Evolutionary conservation across 495 filamentous ascomycete species (phyloP).

Genomic region (Xanthoparmelia taractica): DNA sequence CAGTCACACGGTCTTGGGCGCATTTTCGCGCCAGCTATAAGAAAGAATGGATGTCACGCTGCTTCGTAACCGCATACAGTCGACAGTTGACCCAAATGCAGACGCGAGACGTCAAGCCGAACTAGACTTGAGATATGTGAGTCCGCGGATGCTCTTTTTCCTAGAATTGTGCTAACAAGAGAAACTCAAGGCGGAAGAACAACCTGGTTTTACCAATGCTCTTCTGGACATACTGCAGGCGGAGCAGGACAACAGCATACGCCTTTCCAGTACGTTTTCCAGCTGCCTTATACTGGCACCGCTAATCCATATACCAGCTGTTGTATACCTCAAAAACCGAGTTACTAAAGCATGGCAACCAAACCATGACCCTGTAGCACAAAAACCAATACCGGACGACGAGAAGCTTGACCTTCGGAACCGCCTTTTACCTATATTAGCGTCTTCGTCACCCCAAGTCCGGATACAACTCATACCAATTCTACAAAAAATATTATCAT

Average conservation of each 20-base stretch:
- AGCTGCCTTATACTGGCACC: constrained; percentile 11
- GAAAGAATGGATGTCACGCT: constrained; percentile 75
- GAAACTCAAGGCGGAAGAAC: constrained; percentile 70
- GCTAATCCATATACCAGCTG: constrained; percentile 51
- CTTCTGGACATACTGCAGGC: constrained; percentile 82
- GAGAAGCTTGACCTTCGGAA: constrained; percentile 84
- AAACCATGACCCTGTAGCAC: constrained; percentile 55
- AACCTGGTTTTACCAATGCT: constrained; percentile 82
- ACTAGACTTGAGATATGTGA: constrained; percentile 87
- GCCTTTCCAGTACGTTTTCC: constrained; percentile 68
- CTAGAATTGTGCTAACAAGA: constrained; percentile 11
- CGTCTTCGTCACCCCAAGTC: constrained; percentile 66
- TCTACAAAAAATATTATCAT: constrained; percentile 89
- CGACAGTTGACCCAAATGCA: constrained; percentile 78
- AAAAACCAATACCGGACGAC: constrained; percentile 68
- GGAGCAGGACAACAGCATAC: constrained; percentile 74
- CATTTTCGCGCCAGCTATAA: constrained; percentile 30
- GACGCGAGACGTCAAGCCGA: constrained; percentile 80
- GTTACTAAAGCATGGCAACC: constrained; percentile 83
- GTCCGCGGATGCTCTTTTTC: constrained; percentile 22
- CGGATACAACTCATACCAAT: constrained; percentile 87
- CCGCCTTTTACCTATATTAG: constrained; percentile 80
- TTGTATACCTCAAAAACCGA: constrained; percentile 95
- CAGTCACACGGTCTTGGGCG: not conserved
- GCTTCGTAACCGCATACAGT: constrained; percentile 78